A percentile compares a stretch with the other conserved stretches of the same genome.
These are phyloP conservation scores for Stellera chamaejasme DNA, from an alignment of 345 rosid genomes.

Conservation along the genomic window DNA sequence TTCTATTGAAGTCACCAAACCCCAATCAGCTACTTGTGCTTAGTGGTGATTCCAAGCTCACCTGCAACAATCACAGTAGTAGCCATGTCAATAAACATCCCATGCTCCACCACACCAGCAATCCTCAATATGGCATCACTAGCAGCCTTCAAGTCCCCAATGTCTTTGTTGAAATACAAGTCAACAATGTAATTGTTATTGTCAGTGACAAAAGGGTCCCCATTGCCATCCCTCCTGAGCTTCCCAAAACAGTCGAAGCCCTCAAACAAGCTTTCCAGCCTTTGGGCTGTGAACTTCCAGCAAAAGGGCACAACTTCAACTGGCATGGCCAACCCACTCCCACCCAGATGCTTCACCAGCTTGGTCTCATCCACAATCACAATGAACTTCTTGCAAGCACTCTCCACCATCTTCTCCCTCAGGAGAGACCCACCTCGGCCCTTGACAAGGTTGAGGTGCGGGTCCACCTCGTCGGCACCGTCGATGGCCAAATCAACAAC, in stretches of 20 bases:
- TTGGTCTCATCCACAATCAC: conserved; percentile 33
- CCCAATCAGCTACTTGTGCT: conserved; percentile 26
- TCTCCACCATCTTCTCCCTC: conserved; percentile 92
- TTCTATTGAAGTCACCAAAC: background rate
- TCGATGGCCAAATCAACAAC: conserved; percentile 78
- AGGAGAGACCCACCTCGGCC: conserved; percentile 92
- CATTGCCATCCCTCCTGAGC: conserved; percentile 32
- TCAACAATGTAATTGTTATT: conserved; percentile 81
- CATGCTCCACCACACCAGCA: conserved; percentile 91
- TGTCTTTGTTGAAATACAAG: conserved; percentile 56
- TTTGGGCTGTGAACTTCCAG: conserved; percentile 60
- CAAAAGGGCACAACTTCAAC: conserved; percentile 84
- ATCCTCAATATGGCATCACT: conserved; percentile 71
- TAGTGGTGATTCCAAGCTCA: conserved; percentile 62
- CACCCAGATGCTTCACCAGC: conserved; percentile 58
- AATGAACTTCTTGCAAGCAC: conserved; percentile 64
- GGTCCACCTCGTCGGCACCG: conserved; percentile 97
- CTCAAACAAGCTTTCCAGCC: conserved; percentile 38
- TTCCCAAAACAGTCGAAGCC: conserved; percentile 56
- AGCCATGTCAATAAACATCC: conserved; percentile 94
- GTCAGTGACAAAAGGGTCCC: conserved; percentile 63
- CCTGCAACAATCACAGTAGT: conserved; percentile 89
- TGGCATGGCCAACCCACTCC: conserved; percentile 70
- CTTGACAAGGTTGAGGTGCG: conserved; percentile 67
- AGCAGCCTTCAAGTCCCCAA: conserved; percentile 65